Conservation (phyloP, 2,329 filamentous ascomycete genomes). For the Colletotrichum orchidophilum region DNA sequence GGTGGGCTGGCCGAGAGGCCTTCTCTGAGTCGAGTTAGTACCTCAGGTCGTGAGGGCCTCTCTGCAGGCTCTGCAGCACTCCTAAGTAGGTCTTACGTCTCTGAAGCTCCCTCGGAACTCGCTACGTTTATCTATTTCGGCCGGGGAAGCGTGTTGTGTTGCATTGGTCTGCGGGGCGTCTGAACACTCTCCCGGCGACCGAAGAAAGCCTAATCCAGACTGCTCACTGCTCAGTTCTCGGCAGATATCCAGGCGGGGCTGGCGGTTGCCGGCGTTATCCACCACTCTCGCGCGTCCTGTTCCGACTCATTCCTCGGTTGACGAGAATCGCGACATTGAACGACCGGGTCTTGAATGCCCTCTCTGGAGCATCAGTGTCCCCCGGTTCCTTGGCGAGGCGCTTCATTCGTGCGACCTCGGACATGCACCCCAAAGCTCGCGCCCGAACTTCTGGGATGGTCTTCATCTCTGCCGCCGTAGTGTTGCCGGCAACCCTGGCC, state of each 20-base stretch:
- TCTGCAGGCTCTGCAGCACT: not conserved
- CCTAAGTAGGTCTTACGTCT: not conserved
- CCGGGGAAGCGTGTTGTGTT: conserved; percentile 6
- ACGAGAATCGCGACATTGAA: conserved; percentile 3
- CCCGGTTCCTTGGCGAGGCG: conserved; percentile 20
- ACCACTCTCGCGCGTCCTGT: not conserved
- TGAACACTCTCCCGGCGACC: conserved; percentile 25
- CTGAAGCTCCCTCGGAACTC: not conserved
- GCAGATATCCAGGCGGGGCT: conserved; percentile 1
- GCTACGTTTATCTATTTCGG: conserved; percentile 3
- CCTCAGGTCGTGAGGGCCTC: not conserved
- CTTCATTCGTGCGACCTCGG: conserved; percentile 25
- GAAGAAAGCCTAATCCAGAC: conserved; percentile 21
- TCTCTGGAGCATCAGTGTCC: conserved; percentile 6
- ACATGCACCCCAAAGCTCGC: conserved; percentile 7
- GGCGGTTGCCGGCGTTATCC: not conserved
- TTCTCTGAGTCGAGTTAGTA: not conserved
- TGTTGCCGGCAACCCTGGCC: conserved; percentile 16
- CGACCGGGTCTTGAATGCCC: not conserved
- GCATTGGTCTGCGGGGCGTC: conserved; percentile 15
- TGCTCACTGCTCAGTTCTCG: too few species aligned
- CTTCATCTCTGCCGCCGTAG: conserved; percentile 10
- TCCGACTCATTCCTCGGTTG: conserved; percentile 24
- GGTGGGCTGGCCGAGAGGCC: not conserved
- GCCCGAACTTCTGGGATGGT: conserved; percentile 7